Evolutionary conservation across 1,284 basidiomycete species (phyloP), one percentile per base, ranked within the genome.

Genomic region (Stereum hirsutum): DNA sequence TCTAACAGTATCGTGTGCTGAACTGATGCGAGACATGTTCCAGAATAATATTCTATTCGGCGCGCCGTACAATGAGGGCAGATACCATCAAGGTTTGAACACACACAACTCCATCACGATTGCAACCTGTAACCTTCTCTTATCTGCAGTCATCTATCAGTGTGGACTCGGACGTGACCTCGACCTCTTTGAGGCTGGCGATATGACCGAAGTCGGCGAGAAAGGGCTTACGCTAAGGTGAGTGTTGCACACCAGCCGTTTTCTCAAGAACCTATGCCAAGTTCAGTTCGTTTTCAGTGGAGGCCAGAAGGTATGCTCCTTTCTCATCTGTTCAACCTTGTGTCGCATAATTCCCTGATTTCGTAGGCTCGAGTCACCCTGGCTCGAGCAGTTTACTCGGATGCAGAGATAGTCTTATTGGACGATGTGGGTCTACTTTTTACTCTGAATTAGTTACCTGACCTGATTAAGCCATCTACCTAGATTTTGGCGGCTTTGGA

Each of bases 291-390:
- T 35, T 49, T 42, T 58, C n/a, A 80, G 75, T 54, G 83, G 83
- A 23, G 84, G 84, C n/a, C 84, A 87, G 57, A 87, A 86, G 59
- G n/a, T n/a, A n/a, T n/a, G n/a, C n/a, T n/a, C n/a, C n/a, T n/a
- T n/a, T n/a, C n/a, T n/a, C n/a, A n/a, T n/a, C n/a, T n/a, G n/a
- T n/a, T n/a, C n/a, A n/a, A n/a, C n/a, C n/a, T n/a, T n/a, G n/a
- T n/a, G n/a, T n/a, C n/a, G n/a, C n/a, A n/a, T n/a, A n/a, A n/a
- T n/a, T n/a, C n/a, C n/a, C n/a, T n/a, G n/a, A n/a, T n/a, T n/a
- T n/a, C n/a, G n/a, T n/a, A n/a, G n/a, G 84, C 84, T 8, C 67
- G 83, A 17, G 67, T 93, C 36, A 89, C 82, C 0, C 65, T 89
- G 1, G 84, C 85, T 3, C 69, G 85, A 32, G 83, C 83, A 0